Base-by-base conservation (phyloP, 306 rosid species). In the Dalbergia cultrata region DNA sequence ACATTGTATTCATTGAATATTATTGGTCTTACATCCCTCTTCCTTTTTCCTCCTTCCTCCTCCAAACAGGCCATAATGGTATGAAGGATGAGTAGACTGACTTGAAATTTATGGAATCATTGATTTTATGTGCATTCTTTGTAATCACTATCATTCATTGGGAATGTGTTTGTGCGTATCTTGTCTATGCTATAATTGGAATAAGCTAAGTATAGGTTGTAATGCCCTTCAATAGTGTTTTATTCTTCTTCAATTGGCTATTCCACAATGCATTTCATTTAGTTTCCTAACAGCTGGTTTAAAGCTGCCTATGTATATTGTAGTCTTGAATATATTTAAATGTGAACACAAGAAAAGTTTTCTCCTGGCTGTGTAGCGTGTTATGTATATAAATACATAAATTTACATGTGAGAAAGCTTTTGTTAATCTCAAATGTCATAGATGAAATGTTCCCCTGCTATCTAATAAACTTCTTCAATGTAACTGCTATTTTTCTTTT, bases 291-390 rank as follows among this genome's bases (percentile, higher is more conserved):
- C 5, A 26, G 21, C 39, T 13, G n/a, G 6, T 54, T 54, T 53
- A 19, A 17, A 5, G 43, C 41, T 26, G 41, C 73, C 35, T 49
- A 13, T 50, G 57, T 50, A 50, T 47, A 6, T 81, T 49, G 47
- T 68, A 21, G 19, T 56, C 75, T 83, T 44, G 35, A 70, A 62
- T 70, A 47, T 76, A 68, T 69, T 58, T 41, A 39, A 13, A 52
- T 70, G 41, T 9, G 49, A 41, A 13, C 41, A 13, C 18, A n/a
- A 68, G 57, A 56, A 56, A 69, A 70, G 66, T 63, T 77, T 17
- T 69, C 22, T 44, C 47, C 39, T 12, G 44, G 62, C 53, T 50
- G 43, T 45, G 26, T 60, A 5, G 54, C 9, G 44, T 50, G 50
- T 41, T 56, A 39, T 82, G 67, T 50, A 69, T 61, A 47, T 62